A percentile compares a stretch with the other conserved stretches of the same genome.
phyloP scores from a whole-genome alignment of 1,284 basidiomycete species.

The Apiotrichum domesticum region DNA sequence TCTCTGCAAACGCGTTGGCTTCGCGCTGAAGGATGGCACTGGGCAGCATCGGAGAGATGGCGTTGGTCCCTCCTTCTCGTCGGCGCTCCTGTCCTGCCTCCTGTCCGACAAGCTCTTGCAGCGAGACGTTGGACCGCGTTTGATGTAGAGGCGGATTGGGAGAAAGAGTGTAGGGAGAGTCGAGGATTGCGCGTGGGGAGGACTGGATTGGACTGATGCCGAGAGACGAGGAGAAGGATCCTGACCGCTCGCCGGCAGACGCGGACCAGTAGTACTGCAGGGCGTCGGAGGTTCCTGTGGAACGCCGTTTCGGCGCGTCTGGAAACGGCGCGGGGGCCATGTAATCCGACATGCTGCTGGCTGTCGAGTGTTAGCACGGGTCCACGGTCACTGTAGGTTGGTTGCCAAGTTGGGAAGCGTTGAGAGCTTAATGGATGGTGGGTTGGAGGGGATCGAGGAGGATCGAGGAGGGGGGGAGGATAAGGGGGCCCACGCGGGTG shows the following conservation, averaged over 20 bases:
- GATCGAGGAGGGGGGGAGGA: too few species aligned
- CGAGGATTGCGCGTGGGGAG: conserved; percentile 1
- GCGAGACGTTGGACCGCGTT: conserved; percentile 1
- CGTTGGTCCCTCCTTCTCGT: neutral
- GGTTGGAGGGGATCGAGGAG: too few species aligned
- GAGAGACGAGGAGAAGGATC: conserved; percentile 30
- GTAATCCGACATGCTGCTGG: conserved; percentile 13
- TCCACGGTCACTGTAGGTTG: too few species aligned
- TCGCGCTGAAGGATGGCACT: neutral
- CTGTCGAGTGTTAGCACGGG: too few species aligned
- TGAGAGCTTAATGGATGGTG: too few species aligned
- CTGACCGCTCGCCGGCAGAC: conserved; percentile 36
- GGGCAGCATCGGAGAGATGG: neutral
- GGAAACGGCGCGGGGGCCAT: neutral
- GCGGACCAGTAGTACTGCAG: conserved; percentile 42
- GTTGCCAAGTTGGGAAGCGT: too few species aligned
- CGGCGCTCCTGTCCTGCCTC: conserved; percentile 1
- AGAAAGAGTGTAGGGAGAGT: conserved; percentile 18
- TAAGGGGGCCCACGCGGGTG: too few species aligned
- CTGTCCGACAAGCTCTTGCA: conserved; percentile 8
- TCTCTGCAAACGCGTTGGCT: neutral
- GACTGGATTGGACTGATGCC: conserved; percentile 17
- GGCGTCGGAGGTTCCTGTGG: conserved; percentile 34
- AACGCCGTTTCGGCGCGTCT: conserved; percentile 17
- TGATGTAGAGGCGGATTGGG: conserved; percentile 5